Base-by-base conservation (phyloP, 106 monocot genomes). In the Allium sativum region DNA sequence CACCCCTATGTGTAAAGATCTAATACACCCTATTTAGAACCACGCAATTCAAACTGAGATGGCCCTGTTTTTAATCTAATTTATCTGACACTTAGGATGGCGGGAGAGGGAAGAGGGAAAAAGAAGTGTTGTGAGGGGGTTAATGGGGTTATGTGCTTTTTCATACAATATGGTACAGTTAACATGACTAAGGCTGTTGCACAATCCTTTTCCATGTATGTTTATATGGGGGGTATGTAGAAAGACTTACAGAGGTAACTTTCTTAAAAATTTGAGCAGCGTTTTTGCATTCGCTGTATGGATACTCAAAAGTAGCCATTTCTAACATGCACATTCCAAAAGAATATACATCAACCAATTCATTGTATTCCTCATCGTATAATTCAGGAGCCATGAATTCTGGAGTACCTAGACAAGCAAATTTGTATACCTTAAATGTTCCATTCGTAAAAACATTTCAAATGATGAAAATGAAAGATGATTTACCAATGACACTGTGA, bases 361-460 rank as follows among this genome's bases (percentile, higher is more conserved):
- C 86, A 68, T 78, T 79, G 52, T 87, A 87, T 14, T 82, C 73
- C 53, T 87, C 86, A 41, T 81, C 85, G 69, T 86, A 86, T 15
- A 86, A 65, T 53, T 87, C 87, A 43, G 87, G 87, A 13, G 87
- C 87, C 87, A 88, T 88, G 54, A 88, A 88, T 62, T 88, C 87
- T 42, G 87, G 87, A 50, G 82, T 82, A 42, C 82, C 82, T 87
- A 62, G 15, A 71, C 1, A 66, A 54, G 16, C 10, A 48, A 52
- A 47, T n/a, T 2, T n/a, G 19, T 19, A 48, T 22, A 50, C 51
- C 51, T 50, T n/a, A 54, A 9, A 54, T n/a, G 8, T 54, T 54
- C 19, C 8, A n/a, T 54, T 54, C 11, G 54, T 43, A 55, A 21
- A 22, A 3, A 54, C 43, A 55, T 44, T 13, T 53, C 15, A 44